Evolutionary conservation across 2,329 filamentous ascomycete species (phyloP).

Genomic region (Septoria petroselini): DNA sequence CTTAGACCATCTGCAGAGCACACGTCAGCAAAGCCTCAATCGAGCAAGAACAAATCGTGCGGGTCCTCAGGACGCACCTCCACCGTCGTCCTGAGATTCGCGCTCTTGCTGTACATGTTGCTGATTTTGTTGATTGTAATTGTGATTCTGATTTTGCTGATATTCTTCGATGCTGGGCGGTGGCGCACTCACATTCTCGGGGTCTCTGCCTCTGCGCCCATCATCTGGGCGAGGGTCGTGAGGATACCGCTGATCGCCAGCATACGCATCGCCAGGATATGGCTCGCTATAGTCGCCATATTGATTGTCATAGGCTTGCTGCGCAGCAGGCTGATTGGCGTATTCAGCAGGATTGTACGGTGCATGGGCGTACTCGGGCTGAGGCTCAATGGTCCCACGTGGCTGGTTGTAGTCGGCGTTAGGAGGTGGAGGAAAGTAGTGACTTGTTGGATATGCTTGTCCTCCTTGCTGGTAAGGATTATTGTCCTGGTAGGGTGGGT

Average conservation of each 20-base stretch:
- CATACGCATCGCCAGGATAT: constrained; percentile 35
- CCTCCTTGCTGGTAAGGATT: constrained; percentile 31
- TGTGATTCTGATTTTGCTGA: constrained; percentile 13
- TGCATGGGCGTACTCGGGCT: constrained; percentile 32
- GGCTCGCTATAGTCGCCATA: constrained; percentile 35
- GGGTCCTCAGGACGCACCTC: constrained; percentile 28
- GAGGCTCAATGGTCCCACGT: constrained; percentile 36
- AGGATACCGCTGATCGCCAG: constrained; percentile 34
- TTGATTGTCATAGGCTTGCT: constrained; percentile 32
- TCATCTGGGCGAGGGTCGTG: constrained; percentile 24
- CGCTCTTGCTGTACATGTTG: constrained; percentile 25
- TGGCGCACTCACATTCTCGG: constrained; percentile 50
- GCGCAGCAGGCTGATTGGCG: constrained; percentile 29
- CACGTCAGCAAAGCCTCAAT: constrained; percentile 8
- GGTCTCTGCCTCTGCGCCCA: constrained; percentile 32
- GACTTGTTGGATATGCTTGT: constrained; percentile 44
- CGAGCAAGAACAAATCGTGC: constrained; percentile 7
- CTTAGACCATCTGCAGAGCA: constrained; percentile 32
- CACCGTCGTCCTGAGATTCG: constrained; percentile 32
- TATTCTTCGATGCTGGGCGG: constrained; percentile 19
- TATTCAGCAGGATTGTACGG: constrained; percentile 49
- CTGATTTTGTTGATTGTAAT: constrained; percentile 4
- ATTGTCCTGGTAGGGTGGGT: constrained; percentile 31
- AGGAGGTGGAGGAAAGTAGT: constrained; percentile 51
- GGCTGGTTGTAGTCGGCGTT: constrained; percentile 28